A percentile compares a stretch with the other conserved stretches of the same genome.
These are phyloP conservation scores for Drechslera avenae DNA, from an alignment of 2,329 filamentous ascomycete genomes.

Conservation along the genomic window DNA sequence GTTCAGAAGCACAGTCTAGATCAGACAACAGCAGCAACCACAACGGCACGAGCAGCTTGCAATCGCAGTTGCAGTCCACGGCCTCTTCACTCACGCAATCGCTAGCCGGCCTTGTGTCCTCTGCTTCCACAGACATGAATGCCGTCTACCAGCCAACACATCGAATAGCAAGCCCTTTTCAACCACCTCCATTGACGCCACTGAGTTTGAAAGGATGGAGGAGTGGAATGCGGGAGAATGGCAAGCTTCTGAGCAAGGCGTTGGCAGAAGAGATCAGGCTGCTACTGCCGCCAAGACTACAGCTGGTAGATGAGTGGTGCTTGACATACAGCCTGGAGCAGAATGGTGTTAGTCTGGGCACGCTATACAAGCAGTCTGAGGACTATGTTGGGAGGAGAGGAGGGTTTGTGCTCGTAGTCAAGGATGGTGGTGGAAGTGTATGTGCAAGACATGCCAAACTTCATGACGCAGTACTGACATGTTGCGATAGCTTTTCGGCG, in stretches of 20 bases:
- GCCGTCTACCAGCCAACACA: slow-evolving; percentile 65
- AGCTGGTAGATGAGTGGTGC: slow-evolving; percentile 85
- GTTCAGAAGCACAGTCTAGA: slow-evolving; percentile 12
- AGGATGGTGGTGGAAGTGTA: slow-evolving; percentile 76
- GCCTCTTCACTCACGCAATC: slow-evolving; percentile 38
- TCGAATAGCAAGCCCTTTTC: slow-evolving; percentile 76
- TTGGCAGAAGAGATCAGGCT: slow-evolving; percentile 93
- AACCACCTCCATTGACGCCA: slow-evolving; percentile 86
- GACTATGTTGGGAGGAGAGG: slow-evolving; percentile 70
- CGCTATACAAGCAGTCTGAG: slow-evolving; percentile 81
- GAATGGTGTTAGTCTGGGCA: slow-evolving; percentile 84
- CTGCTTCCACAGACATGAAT: slow-evolving; percentile 52
- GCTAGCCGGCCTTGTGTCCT: slow-evolving; percentile 45
- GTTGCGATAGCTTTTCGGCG: slow-evolving; percentile 72
- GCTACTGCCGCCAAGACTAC: slow-evolving; percentile 82
- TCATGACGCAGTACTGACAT: slow-evolving; percentile 10
- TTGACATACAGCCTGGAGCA: slow-evolving; percentile 89
- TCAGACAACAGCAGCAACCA: slow-evolving; percentile 16
- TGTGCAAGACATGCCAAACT: slow-evolving; percentile 42
- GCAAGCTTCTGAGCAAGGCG: slow-evolving; percentile 70
- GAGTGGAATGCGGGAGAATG: slow-evolving; percentile 62
- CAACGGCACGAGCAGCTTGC: slow-evolving; percentile 15
- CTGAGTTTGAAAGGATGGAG: slow-evolving; percentile 71
- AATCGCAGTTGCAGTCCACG: slow-evolving; percentile 30
- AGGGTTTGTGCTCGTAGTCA: slow-evolving; percentile 87